A percentile compares a stretch with the other conserved stretches of the same genome.
Evolutionary conservation across 805 yeast genomes (phyloP).

Genomic region (Kockiozyma suomiensis): DNA sequence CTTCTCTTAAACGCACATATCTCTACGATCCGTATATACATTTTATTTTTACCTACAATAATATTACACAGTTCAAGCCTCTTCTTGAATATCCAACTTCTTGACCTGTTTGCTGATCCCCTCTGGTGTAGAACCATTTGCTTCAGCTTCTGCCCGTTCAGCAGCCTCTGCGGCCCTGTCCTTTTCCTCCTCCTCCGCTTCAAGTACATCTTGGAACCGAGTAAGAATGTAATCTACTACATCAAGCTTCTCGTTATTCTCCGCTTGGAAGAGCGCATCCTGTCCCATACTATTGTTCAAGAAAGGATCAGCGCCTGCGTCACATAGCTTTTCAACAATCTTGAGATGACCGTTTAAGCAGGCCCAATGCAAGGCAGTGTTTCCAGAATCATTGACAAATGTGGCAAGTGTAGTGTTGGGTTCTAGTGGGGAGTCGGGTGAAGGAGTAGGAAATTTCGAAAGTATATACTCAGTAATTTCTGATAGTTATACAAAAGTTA

Average conservation of each 20-base stretch:
- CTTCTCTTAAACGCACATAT: no score
- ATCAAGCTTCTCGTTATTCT: slow-evolving; percentile 69
- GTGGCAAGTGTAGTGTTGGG: slow-evolving; percentile 45
- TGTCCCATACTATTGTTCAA: slow-evolving; percentile 72
- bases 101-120: slow-evolving; percentile 6
- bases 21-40: not conserved
- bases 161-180: slow-evolving; percentile 17
- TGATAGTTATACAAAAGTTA: not conserved
- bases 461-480: slow-evolving; percentile 30
- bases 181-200: slow-evolving; percentile 50
- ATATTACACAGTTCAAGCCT: not conserved
- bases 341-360: slow-evolving; percentile 81
- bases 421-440: not conserved
- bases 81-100: slow-evolving; percentile 10
- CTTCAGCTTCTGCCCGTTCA: slow-evolving; percentile 4
- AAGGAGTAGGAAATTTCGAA: slow-evolving; percentile 4
- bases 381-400: slow-evolving; percentile 74
- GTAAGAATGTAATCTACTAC: slow-evolving; percentile 77
- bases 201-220: slow-evolving; percentile 65
- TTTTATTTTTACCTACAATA: not conserved
- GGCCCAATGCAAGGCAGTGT: slow-evolving; percentile 97
- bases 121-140: not conserved
- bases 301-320: slow-evolving; percentile 80
- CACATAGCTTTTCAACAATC: slow-evolving; percentile 69
- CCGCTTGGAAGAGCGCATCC: slow-evolving; percentile 89